A percentile compares a stretch with the other conserved stretches of the same genome.
Evolutionary conservation across 2,329 filamentous ascomycete genomes (phyloP).

Genomic region (Claviceps cyperi): DNA sequence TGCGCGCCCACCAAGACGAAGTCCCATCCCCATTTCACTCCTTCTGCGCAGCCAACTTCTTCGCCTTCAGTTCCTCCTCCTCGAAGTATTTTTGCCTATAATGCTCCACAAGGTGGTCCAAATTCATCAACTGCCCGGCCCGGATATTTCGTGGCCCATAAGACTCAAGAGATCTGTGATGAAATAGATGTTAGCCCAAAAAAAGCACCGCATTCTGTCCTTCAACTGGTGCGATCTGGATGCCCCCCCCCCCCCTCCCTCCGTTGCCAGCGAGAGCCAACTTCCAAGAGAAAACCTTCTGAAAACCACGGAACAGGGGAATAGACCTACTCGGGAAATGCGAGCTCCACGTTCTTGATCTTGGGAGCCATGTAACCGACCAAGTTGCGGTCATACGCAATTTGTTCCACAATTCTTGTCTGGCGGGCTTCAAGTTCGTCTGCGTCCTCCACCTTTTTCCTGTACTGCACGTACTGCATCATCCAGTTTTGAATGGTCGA

Average conservation of each 20-base stretch:
- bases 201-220: neutral
- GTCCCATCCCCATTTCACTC: conserved; percentile 10
- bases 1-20: too few relatives aligned
- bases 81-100: conserved; percentile 39
- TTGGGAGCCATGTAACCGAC: conserved; percentile 30
- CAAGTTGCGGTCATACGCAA: conserved; percentile 41
- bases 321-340: conserved; percentile 42
- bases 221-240: too few relatives aligned
- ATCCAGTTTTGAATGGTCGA: conserved; percentile 32
- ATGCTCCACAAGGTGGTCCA: conserved; percentile 43
- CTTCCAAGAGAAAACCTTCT: too few relatives aligned
- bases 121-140: conserved; percentile 38
- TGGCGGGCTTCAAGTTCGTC: conserved; percentile 33
- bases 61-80: conserved; percentile 40
- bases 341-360: conserved; percentile 35
- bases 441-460: conserved; percentile 34
- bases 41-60: conserved; percentile 29
- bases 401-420: conserved; percentile 38
- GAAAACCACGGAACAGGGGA: too few relatives aligned
- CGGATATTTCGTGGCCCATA: conserved; percentile 38
- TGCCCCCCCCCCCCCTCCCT: too few relatives aligned
- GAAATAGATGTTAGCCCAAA: neutral
- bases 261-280: too few relatives aligned
- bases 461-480: conserved; percentile 26
- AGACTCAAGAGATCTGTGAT: conserved; percentile 31